Evolutionary conservation across 768 basidiomycete genomes (phyloP), one percentile per base, ranked within the genome.

Genomic region (Pleurotus sapidus): DNA sequence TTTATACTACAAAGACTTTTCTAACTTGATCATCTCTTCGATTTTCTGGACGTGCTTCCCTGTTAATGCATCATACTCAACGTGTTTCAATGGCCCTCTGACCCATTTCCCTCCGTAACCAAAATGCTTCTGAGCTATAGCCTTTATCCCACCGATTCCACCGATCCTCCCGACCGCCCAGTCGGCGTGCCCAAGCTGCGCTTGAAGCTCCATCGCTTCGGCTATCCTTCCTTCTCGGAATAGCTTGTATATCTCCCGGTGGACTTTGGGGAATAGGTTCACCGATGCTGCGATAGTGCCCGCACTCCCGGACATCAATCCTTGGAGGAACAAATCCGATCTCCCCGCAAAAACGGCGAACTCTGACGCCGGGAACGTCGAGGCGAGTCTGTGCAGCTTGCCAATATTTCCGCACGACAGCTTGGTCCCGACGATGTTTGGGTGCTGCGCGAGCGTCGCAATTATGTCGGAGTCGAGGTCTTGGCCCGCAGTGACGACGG

Each of bases 331-430:
- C 39, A 87, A 75, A 63, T 93, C 90, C 5, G 84, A 84, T 57
- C 86, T 84, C 1, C 93, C 92, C 9, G 89, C 82, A 64, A 87
- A 86, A n/a, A 90, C 83, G 3, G 86, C 81, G 62, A 90, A 88
- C 42, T 84, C 74, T 2, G 73, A 65, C 3, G 76, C 60, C 5
- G 82, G 70, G 60, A 84, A 83, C 34, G 80, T 74, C 3, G 84
- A 81, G 11, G 87, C 81, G 45, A 94, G 75, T 15, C 92, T 86
- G 55, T 88, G 84, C 46, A 92, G 83, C 69, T 93, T 95, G 18
- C 91, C 91, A 57, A 95, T 84, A 63, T 86, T 88, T 4, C 88
- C 91, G 67, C 91, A 93, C 30, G 93, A 93, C 20, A 95, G 78
- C 72, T 90, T 94, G 50, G 82, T 85, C 58, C 93, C 93, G 58